These are phyloP conservation scores for Eucalyptus leucophloia DNA, from an alignment of 345 rosid genomes.

Conservation along the genomic window DNA sequence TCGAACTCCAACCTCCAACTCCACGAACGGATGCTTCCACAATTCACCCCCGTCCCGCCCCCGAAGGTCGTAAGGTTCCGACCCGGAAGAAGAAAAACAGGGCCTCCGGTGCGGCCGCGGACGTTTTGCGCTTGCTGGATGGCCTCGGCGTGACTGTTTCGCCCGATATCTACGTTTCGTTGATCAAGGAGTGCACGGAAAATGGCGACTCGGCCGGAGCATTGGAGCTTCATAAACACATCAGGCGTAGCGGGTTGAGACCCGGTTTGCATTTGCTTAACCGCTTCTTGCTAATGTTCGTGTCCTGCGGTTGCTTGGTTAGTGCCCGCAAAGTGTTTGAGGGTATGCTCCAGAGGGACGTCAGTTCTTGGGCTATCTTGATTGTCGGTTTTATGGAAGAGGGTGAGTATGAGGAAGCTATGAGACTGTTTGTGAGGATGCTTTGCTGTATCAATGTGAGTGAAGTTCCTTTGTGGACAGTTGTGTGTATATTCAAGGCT, in stretches of 20 bases:
- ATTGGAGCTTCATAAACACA: constrained; percentile 28
- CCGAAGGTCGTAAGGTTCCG: not conserved
- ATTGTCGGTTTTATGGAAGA: constrained; percentile 24
- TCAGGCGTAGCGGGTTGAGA: constrained; percentile 9
- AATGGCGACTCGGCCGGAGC: constrained; percentile 25
- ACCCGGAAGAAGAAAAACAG: not conserved
- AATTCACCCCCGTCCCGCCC: not conserved
- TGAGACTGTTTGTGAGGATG: constrained; percentile 29
- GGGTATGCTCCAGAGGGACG: constrained; percentile 39
- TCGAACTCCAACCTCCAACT: not conserved
- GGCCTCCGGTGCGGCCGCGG: constrained; percentile 10
- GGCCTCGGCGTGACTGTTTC: constrained; percentile 30
- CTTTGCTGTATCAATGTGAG: not conserved
- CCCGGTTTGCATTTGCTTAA: constrained; percentile 20
- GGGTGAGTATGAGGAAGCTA: constrained; percentile 26
- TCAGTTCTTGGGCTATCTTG: constrained; percentile 48
- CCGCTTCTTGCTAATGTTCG: constrained; percentile 39
- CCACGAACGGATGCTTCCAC: not conserved
- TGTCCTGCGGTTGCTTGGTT: constrained; percentile 23
- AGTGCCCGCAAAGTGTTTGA: constrained; percentile 52
- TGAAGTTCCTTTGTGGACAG: constrained; percentile 26
- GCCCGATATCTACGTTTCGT: constrained; percentile 37
- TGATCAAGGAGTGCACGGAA: constrained; percentile 44
- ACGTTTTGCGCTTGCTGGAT: constrained; percentile 40
- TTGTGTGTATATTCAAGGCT: constrained; percentile 33